Percentiles rank a stretch among this genome's conserved stretches.
phyloP scores from a whole-genome alignment of 805 yeast species.

The Wickerhamomyces rabaulensis region DNA sequence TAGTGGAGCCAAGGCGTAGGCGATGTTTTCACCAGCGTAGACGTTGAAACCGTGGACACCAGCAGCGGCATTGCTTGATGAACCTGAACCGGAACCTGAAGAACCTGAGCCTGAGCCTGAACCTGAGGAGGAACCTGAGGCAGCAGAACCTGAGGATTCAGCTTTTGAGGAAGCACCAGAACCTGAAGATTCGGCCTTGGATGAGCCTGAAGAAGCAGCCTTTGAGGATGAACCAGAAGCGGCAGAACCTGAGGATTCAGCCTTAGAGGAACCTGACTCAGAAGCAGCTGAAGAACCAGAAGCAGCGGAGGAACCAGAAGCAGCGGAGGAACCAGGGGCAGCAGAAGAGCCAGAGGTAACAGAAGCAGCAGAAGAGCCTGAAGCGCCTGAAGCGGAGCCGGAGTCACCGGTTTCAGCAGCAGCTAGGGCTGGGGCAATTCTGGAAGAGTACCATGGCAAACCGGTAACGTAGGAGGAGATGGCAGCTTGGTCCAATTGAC shows the following conservation, averaged over 20 bases:
- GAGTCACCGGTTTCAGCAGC: conserved; percentile 14
- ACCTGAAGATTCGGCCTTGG: conserved; percentile 1
- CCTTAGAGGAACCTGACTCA: conserved; percentile 8
- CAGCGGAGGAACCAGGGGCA: conserved; percentile 48
- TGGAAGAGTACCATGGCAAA: conserved; percentile 27
- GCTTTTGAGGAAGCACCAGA: conserved; percentile 7
- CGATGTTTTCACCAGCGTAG: conserved; percentile 10
- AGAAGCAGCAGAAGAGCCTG: conserved; percentile 1
- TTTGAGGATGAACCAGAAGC: conserved; percentile 5
- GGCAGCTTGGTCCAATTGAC: conserved; percentile 20
- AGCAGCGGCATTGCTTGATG: conserved; percentile 6
- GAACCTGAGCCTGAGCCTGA: conserved; percentile 2
- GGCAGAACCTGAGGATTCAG: conserved; percentile 9
- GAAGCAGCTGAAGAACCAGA: background rate
- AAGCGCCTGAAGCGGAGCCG: conserved; percentile 1
- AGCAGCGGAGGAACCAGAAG: conserved; percentile 1
- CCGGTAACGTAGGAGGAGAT: conserved; percentile 25
- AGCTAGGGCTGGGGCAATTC: conserved; percentile 12
- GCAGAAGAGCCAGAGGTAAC: conserved; percentile 25
- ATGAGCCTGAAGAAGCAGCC: background rate
- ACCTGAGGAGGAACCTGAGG: conserved; percentile 8
- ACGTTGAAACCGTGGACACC: conserved; percentile 6
- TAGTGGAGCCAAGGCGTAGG: conserved; percentile 15
- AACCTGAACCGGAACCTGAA: conserved; percentile 8
- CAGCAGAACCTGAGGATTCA: conserved; percentile 8